A percentile compares a stretch with the other conserved stretches of the same genome.
phyloP scores from a whole-genome alignment of 345 rosid genomes.

The Melaleuca quinquenervia region DNA sequence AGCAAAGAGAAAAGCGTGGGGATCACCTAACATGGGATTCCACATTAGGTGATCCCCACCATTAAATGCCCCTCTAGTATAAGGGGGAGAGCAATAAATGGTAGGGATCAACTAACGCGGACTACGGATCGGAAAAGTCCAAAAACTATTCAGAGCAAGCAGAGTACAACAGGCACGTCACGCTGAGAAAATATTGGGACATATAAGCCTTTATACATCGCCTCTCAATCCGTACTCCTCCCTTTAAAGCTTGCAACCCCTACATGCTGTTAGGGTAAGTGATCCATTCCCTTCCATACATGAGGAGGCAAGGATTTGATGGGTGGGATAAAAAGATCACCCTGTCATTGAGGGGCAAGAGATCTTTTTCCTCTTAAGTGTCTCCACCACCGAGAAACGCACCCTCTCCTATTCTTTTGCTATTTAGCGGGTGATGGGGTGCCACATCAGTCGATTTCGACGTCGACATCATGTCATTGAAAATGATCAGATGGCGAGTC shows the following conservation, averaged over 20 bases:
- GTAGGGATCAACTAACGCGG: too few species aligned
- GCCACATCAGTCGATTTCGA: background rate
- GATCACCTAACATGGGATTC: too few species aligned
- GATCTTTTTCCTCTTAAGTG: too few species aligned
- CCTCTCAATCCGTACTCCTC: background rate
- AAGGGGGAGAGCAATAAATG: too few species aligned
- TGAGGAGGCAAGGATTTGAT: too few species aligned
- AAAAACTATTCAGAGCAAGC: background rate
- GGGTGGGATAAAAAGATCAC: too few species aligned
- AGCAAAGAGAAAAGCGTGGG: background rate
- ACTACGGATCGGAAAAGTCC: too few species aligned
- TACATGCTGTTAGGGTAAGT: too few species aligned
- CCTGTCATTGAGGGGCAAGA: too few species aligned
- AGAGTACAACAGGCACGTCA: background rate
- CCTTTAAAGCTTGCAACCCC: background rate
- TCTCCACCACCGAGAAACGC: background rate
- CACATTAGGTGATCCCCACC: too few species aligned
- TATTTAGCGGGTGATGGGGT: background rate
- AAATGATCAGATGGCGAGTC: background rate
- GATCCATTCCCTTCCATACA: too few species aligned
- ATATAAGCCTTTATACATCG: background rate
- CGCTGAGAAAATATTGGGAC: background rate
- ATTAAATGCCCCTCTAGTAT: too few species aligned
- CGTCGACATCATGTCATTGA: background rate
- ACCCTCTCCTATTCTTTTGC: background rate